Percentiles rank a stretch among this genome's conserved stretches.
These are phyloP conservation scores for Colletotrichum melonis DNA, from an alignment of 2,329 filamentous ascomycete species.

Conservation along the genomic window DNA sequence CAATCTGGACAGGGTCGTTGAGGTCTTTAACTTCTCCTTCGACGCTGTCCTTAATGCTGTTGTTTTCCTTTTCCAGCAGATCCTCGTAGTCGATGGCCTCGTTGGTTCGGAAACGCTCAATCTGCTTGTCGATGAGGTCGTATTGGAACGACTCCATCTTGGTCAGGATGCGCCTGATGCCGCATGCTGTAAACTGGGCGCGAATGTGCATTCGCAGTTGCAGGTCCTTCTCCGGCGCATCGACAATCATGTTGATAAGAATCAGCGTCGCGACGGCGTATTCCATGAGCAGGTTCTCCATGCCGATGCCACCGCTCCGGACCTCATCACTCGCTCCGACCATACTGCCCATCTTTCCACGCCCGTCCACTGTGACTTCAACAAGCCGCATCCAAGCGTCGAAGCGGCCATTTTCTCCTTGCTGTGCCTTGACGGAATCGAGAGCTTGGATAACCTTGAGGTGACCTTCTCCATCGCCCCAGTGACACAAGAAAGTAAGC, in stretches of 20 bases:
- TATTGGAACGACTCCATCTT: conserved; percentile 99
- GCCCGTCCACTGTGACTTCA: conserved; percentile 95
- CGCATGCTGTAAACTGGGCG: conserved; percentile 95
- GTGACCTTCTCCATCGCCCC: conserved; percentile 89
- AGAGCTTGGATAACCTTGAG: conserved; percentile 93
- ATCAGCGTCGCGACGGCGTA: conserved; percentile 96
- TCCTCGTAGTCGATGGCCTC: conserved; percentile 99
- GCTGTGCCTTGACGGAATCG: conserved; percentile 88
- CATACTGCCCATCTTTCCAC: conserved; percentile 98
- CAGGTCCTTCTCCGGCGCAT: conserved; percentile 88
- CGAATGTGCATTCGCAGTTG: conserved; percentile 94
- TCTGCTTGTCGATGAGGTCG: conserved; percentile 97
- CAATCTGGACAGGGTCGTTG: conserved; percentile 92
- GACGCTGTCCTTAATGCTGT: conserved; percentile 87
- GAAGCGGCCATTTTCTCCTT: conserved; percentile 93
- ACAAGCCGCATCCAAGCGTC: conserved; percentile 99
- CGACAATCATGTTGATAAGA: conserved; percentile 95
- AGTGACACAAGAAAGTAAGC: conserved; percentile 94
- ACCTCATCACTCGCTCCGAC: conserved; percentile 97
- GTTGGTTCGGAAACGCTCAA: conserved; percentile 91
- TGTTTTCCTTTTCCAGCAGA: conserved; percentile 90
- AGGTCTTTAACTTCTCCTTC: conserved; percentile 91
- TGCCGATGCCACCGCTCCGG: conserved; percentile 94
- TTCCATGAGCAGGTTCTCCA: conserved; percentile 99
- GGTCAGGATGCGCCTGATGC: conserved; percentile 90